A percentile compares a stretch with the other conserved stretches of the same genome.
phyloP scores from a whole-genome alignment of 2,329 filamentous ascomycete species.

The Aspergillus neoniger region DNA sequence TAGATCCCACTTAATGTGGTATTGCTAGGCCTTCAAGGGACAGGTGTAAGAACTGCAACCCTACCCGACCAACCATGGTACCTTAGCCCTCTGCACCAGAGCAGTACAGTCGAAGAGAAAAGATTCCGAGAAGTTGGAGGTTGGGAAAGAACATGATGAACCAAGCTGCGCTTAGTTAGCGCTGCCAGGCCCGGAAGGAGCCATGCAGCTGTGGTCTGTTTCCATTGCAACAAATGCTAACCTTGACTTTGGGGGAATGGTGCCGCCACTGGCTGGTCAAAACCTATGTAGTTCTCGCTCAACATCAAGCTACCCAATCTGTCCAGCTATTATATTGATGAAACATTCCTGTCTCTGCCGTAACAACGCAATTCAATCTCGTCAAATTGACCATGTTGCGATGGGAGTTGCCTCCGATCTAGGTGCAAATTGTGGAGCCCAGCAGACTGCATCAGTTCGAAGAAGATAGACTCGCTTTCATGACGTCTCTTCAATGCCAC shows the following conservation, averaged over 20 bases:
- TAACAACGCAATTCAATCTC: conserved; percentile 44
- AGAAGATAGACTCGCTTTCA: conserved; percentile 66
- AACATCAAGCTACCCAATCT: no score
- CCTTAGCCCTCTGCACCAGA: background rate
- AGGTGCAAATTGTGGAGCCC: conserved; percentile 38
- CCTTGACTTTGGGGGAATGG: background rate
- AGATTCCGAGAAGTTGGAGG: no score
- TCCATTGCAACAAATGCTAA: background rate
- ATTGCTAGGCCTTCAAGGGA: background rate
- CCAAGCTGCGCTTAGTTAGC: background rate
- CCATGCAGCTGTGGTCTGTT: background rate
- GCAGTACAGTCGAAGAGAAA: background rate
- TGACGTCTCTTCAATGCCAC: conserved; percentile 70
- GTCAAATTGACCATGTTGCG: conserved; percentile 37
- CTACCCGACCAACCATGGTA: background rate
- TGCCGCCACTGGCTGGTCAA: background rate
- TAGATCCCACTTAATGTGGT: background rate
- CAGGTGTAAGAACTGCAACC: background rate
- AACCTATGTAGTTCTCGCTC: background rate
- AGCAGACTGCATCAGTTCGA: conserved; percentile 57
- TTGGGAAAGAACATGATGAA: background rate
- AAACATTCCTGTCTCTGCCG: conserved; percentile 15
- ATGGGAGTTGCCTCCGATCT: conserved; percentile 39
- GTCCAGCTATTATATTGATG: background rate
- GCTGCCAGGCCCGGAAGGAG: background rate